These are phyloP conservation scores for Sphaerulina populicola DNA, from an alignment of 2,329 filamentous ascomycete species.

Conservation along the genomic window DNA sequence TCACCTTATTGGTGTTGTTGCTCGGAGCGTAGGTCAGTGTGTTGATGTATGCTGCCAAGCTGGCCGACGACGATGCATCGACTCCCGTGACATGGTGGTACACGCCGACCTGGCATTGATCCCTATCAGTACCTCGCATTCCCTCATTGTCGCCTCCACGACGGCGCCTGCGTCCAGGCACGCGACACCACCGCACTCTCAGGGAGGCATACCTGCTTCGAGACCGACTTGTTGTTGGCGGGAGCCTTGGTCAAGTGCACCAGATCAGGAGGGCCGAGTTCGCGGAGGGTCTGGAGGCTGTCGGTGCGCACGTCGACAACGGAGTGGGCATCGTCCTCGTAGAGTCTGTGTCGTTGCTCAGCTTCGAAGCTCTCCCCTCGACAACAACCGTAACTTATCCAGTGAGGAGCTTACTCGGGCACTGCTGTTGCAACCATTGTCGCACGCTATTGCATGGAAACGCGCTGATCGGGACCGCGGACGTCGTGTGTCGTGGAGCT, in stretches of 20 bases:
- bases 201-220: constrained; percentile 44
- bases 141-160: neutral
- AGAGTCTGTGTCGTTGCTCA: constrained; percentile 56
- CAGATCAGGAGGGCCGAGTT: constrained; percentile 90
- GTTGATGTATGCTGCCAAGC: constrained; percentile 95
- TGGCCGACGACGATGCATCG: constrained; percentile 94
- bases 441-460: neutral
- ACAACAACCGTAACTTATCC: neutral
- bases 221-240: constrained; percentile 44
- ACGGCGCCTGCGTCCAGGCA: neutral
- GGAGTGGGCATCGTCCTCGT: constrained; percentile 85
- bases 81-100: constrained; percentile 98
- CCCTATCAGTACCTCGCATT: constrained; percentile 3
- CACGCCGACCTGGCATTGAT: constrained; percentile 60
- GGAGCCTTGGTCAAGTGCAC: constrained; percentile 84
- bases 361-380: constrained; percentile 5
- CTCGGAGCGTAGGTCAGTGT: constrained; percentile 85
- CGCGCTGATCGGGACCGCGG: neutral
- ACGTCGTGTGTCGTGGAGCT: no score
- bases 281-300: constrained; percentile 71
- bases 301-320: constrained; percentile 90
- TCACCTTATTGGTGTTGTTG: constrained; percentile 79
- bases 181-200: neutral
- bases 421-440: constrained; percentile 28
- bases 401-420: constrained; percentile 27